Base-by-base conservation (phyloP, 768 basidiomycete genomes). In the Boletus reticulatus region DNA sequence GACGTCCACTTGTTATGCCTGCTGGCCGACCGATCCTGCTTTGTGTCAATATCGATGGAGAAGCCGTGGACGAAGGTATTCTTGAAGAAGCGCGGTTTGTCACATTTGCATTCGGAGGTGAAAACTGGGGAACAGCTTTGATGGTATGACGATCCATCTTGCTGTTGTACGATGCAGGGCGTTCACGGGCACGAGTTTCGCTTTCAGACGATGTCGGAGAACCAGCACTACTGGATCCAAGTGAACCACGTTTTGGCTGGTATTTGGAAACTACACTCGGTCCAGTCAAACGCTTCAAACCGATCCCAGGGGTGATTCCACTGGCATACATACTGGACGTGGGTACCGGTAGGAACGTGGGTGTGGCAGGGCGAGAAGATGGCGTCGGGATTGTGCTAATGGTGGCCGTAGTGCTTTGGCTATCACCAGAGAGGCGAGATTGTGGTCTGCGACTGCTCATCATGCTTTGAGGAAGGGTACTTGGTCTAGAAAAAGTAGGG, bases 261-360 rank as follows among this genome's bases (percentile, higher is more conserved):
- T 65, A 64, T 56, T 78, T 68, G 67, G 70, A 64, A 17, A 75
- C 74, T 29, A 75, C 64, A 16, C 69, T 57, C 7, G 83, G 80
- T 1, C 80, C 84, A 24, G 75, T 81, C 1, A 87, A 85, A 42
- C 85, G 81, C 69, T 88, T 90, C 55, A 82, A 64, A 4, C 80
- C 80, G 31, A 72, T 69, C 12, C 77, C 78, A 20, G 75, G 43
- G 27, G 48, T 48, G 31, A 53, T 31, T 43, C 74, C 63, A 32
- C 74, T 73, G n/a, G 74, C 65, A 56, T 83, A 81, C 22, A 82
- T 55, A 38, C 80, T 74, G 27, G 76, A 71, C 24, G 82, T 78
- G 3, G 89, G 86, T 31, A 89, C 60, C n/a, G 89, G 89, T 24
- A 92, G 76, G 62, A 87, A 85, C 17, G 88, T 89, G 10, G 89